A percentile compares a stretch with the other conserved stretches of the same genome.
Evolutionary conservation across 805 yeast genomes (phyloP).

Genomic region (Candida tallmaniae): DNA sequence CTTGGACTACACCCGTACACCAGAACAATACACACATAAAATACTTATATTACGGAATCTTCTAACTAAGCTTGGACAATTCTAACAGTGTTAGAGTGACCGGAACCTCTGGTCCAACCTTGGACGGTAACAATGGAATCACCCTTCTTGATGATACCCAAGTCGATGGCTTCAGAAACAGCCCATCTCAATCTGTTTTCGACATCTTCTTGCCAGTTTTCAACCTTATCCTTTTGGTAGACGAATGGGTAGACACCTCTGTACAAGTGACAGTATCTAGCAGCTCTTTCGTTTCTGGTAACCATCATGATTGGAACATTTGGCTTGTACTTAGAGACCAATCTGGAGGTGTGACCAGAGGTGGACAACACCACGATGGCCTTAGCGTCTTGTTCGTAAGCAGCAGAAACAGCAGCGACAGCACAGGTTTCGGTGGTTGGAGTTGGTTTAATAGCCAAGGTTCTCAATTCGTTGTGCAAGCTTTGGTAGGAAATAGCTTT

Average conservation of each 20-base stretch:
- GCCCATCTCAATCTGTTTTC: constrained; percentile 94
- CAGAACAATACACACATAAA: too few relatives aligned
- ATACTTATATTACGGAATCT: too few relatives aligned
- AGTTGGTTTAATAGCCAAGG: constrained; percentile 82
- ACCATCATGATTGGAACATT: constrained; percentile 96
- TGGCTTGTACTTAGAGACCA: constrained; percentile 97
- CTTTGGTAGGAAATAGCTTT: constrained; percentile 88
- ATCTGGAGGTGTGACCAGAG: constrained; percentile 92
- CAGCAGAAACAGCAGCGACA: constrained; percentile 93
- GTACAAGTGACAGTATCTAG: constrained; percentile 93
- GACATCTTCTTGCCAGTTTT: constrained; percentile 94
- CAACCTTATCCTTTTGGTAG: constrained; percentile 59
- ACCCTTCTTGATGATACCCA: constrained; percentile 83
- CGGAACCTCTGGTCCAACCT: constrained; percentile 98
- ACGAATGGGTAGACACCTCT: constrained; percentile 98
- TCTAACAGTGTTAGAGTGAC: constrained; percentile 98
- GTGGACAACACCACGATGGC: constrained; percentile 96
- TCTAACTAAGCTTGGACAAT: constrained; percentile 61
- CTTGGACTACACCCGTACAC: too few relatives aligned
- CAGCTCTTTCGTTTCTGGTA: constrained; percentile 89
- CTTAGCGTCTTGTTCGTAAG: constrained; percentile 93
- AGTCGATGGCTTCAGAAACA: constrained; percentile 78
- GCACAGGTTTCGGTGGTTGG: constrained; percentile 95
- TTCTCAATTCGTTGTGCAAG: constrained; percentile 82
- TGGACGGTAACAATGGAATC: constrained; percentile 91